phyloP scores from a whole-genome alignment of 1,139 yeast species.

The Meyerozyma sp. region DNA sequence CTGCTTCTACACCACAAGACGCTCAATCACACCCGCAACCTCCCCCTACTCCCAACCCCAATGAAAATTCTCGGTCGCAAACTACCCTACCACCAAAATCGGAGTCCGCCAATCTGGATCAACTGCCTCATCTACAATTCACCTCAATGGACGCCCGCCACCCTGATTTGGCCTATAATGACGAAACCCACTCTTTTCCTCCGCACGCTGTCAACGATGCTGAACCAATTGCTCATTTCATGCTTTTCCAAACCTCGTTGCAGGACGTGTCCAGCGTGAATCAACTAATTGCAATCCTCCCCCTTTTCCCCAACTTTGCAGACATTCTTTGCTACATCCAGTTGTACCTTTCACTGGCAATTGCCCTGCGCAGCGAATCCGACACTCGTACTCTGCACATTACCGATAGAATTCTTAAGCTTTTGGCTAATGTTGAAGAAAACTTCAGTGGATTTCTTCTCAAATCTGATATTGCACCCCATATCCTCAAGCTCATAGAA shows the following conservation, averaged over 20 bases:
- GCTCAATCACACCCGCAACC: conserved; percentile 3
- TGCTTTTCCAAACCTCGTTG: conserved; percentile 43
- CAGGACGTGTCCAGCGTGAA: conserved; percentile 24
- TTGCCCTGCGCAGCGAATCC: conserved; percentile 9
- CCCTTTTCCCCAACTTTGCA: conserved; percentile 59
- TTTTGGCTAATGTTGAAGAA: conserved; percentile 27
- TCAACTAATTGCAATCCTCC: conserved; percentile 54
- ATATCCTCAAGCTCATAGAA: conserved; percentile 31
- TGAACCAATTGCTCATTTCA: conserved; percentile 71
- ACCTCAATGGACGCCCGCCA: conserved; percentile 43
- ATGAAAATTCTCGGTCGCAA: neutral
- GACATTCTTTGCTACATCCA: conserved; percentile 39
- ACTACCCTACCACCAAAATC: neutral
- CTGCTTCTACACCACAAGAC: conserved; percentile 3
- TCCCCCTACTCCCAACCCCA: conserved; percentile 5
- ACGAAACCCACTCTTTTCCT: conserved; percentile 26
- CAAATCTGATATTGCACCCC: conserved; percentile 37
- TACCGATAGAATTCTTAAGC: conserved; percentile 12
- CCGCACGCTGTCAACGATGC: conserved; percentile 24
- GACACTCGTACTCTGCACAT: conserved; percentile 4
- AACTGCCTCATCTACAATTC: conserved; percentile 17
- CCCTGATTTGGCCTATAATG: conserved; percentile 61
- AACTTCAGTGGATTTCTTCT: conserved; percentile 37
- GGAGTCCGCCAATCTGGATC: conserved; percentile 4
- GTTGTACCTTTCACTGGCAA: conserved; percentile 15